Conservation (phyloP, 805 yeast genomes). For the Zygotorulaspora chibaensis region DNA sequence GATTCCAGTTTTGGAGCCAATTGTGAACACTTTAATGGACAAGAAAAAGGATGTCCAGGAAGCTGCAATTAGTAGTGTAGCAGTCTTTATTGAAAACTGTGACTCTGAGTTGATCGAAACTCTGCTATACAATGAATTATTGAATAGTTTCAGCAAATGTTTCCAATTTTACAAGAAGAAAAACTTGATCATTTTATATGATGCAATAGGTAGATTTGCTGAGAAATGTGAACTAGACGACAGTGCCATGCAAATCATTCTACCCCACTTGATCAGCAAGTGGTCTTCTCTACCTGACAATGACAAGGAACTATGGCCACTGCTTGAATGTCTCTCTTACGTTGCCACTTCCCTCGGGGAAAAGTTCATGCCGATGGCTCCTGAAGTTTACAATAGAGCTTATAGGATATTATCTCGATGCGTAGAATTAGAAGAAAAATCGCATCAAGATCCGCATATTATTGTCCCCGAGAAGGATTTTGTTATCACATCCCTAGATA, state of each 20-base stretch:
- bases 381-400: slow-evolving; percentile 79
- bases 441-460: slow-evolving; percentile 59
- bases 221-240: slow-evolving; percentile 63
- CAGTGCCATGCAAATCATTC: slow-evolving; percentile 52
- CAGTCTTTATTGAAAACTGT: slow-evolving; percentile 75
- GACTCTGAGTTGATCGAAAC: slow-evolving; percentile 59
- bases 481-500: slow-evolving; percentile 80
- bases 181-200: slow-evolving; percentile 77
- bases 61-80: slow-evolving; percentile 83
- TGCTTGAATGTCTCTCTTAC: slow-evolving; percentile 87
- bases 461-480: slow-evolving; percentile 87
- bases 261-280: slow-evolving; percentile 78
- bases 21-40: slow-evolving; percentile 74
- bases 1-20: slow-evolving; percentile 70
- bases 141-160: slow-evolving; percentile 68
- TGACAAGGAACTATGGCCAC: slow-evolving; percentile 85
- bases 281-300: slow-evolving; percentile 76
- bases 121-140: slow-evolving; percentile 55
- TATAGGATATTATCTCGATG: slow-evolving; percentile 62
- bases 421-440: slow-evolving; percentile 60
- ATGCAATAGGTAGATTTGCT: slow-evolving; percentile 84
- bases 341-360: slow-evolving; percentile 86
- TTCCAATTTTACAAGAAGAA: slow-evolving; percentile 75
- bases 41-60: slow-evolving; percentile 90
- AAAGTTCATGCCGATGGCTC: slow-evolving; percentile 81